Percentiles rank a stretch among this genome's conserved stretches.
Conservation (phyloP, 2,329 filamentous ascomycete species). For the Pseudogymnoascus sp. region DNA sequence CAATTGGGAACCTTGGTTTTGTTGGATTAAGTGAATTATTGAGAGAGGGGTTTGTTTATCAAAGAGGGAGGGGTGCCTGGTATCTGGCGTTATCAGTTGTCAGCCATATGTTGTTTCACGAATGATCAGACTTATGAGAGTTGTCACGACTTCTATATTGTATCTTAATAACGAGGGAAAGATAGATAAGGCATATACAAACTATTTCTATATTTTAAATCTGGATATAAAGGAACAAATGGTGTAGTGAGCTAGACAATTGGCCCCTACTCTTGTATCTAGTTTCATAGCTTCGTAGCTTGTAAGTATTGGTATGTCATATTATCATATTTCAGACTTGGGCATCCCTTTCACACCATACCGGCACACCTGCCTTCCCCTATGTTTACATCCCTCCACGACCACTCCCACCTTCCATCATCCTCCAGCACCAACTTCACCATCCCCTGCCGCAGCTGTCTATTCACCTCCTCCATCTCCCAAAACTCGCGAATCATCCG, state of each 20-base stretch:
- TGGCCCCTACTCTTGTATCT: not conserved
- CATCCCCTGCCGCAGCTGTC: conserved; percentile 10
- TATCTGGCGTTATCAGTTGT: too few species aligned
- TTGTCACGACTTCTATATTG: conserved; percentile 9
- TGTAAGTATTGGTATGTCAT: not conserved
- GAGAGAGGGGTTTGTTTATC: too few species aligned
- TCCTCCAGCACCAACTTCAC: conserved; percentile 19
- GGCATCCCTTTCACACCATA: not conserved
- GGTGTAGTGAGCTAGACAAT: not conserved
- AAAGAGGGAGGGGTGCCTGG: too few species aligned
- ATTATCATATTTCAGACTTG: not conserved
- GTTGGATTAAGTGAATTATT: too few species aligned
- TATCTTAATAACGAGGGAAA: not conserved
- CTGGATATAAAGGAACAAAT: not conserved
- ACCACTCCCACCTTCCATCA: conserved; percentile 21
- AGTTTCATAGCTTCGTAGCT: not conserved
- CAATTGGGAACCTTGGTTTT: too few species aligned
- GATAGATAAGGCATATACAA: not conserved
- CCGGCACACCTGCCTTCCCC: not conserved
- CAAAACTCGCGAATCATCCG: conserved; percentile 21
- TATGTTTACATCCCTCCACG: conserved; percentile 13
- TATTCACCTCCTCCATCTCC: conserved; percentile 19
- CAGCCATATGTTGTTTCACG: too few species aligned
- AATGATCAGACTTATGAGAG: not conserved
- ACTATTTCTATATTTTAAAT: not conserved